Evolutionary conservation across 805 yeast genomes (phyloP), one percentile per base, ranked within the genome.

Genomic region (Ogataea kodamae): DNA sequence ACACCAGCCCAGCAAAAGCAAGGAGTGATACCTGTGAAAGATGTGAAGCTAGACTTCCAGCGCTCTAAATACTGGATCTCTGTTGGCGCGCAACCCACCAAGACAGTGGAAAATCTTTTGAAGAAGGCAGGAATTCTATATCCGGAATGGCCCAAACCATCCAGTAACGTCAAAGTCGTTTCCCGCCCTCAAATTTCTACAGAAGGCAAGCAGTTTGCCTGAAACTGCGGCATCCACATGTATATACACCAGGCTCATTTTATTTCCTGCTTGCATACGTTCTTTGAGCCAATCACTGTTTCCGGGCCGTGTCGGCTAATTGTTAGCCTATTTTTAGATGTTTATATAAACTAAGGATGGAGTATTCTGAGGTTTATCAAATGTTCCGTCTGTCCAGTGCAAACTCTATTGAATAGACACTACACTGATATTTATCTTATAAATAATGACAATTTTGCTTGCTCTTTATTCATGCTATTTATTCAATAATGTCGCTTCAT

Each of bases 61-160:
- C 76, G 96, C 50, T 77, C 96, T 5, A 87, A 87, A 59, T 92
- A 92, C 62, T 92, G 98, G 98, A 65, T 92, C 21, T 95, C 96
- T 50, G 95, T 87, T 12, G 98, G 98, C 9, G 97, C 97, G 1
- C 95, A 85, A 56, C 95, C 96, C 5, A 78, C 90, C 15, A 88
- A 82, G 26, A 67, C 92, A 3, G 95, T 90, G 9, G 72, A 77
- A 3, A 76, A 76, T 45, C 64, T 92, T 33, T 74, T 92, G 56
- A 79, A 77, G 54, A 86, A 80, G 58, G 87, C 84, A 27, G 88
- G 96, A 40, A 73, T 75, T 37, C 73, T 76, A 35, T 72, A 74
- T 18, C 70, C 68, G 35, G 67, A 67, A 42, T 76, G 81, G 81
- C 80, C 81, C 30, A 54, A 67, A 50, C 68, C 86, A 25, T 43